Evolutionary conservation across 306 rosid species (phyloP).

Genomic region (Ziziphus jujuba): DNA sequence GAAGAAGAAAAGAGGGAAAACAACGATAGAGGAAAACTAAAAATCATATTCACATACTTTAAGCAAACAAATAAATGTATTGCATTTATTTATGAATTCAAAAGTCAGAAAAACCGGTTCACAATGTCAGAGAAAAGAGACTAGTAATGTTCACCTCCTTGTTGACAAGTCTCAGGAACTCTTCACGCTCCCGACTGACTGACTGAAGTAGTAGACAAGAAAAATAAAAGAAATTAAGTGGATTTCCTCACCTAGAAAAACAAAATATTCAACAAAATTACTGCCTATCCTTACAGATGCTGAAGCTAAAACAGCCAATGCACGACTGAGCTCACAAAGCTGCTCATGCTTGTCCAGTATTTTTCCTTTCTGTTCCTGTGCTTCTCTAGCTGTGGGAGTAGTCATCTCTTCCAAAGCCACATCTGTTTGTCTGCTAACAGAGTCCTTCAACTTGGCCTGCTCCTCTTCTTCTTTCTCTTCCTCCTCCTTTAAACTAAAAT

Average conservation of each 20-base stretch:
- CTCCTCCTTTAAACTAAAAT: conserved; percentile 58
- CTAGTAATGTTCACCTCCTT: conserved; percentile 64
- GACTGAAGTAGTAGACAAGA: conserved; percentile 57
- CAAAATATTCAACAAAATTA: conserved; percentile 2
- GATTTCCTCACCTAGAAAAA: not conserved
- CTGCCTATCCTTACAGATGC: conserved; percentile 80
- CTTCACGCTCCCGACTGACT: conserved; percentile 92
- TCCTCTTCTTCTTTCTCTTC: conserved; percentile 73
- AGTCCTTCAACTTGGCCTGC: conserved; percentile 62
- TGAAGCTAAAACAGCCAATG: conserved; percentile 94
- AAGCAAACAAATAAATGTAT: not conserved
- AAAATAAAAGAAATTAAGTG: conserved; percentile 3
- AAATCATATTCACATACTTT: no score
- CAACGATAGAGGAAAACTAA: not conserved
- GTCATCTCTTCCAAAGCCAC: conserved; percentile 79
- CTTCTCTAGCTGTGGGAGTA: conserved; percentile 72
- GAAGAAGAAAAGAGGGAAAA: not conserved
- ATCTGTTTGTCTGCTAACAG: conserved; percentile 50
- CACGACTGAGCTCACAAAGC: conserved; percentile 89
- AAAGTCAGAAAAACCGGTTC: not conserved
- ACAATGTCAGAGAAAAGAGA: no score
- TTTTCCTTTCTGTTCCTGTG: conserved; percentile 65
- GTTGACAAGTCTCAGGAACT: conserved; percentile 81
- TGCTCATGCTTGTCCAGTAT: conserved; percentile 78
- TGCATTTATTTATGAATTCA: not conserved